Evolutionary conservation across 2,329 filamentous ascomycete species (phyloP).

Genomic region (Xylariales sp.): DNA sequence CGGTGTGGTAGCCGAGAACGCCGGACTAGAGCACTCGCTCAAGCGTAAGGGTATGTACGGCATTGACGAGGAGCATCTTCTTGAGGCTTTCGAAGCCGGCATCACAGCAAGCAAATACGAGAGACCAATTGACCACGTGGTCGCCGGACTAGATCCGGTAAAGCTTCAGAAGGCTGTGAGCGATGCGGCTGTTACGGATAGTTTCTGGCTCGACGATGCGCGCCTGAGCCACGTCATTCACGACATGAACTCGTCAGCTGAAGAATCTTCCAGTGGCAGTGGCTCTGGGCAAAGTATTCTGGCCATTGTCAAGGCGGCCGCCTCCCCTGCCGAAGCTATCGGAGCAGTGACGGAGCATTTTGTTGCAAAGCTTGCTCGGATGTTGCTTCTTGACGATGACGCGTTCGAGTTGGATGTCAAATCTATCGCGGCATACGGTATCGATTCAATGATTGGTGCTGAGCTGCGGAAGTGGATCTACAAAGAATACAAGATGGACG

Average conservation of each 20-base stretch:
- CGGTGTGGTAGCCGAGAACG: slow-evolving; percentile 17
- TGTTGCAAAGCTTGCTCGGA: slow-evolving; percentile 16
- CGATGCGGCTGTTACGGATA: slow-evolving; percentile 9
- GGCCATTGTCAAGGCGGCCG: slow-evolving; percentile 12
- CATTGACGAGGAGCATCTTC: slow-evolving; percentile 24
- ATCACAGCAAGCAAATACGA: slow-evolving; percentile 14
- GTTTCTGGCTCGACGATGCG: slow-evolving; percentile 21
- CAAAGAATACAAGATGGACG: slow-evolving; percentile 28
- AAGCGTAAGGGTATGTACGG: slow-evolving; percentile 24
- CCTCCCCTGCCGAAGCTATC: background rate
- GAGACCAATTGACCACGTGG: slow-evolving; percentile 12
- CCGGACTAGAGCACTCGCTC: slow-evolving; percentile 18
- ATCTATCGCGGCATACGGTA: slow-evolving; percentile 27
- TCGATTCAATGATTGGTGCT: slow-evolving; percentile 32
- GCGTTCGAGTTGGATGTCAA: slow-evolving; percentile 14
- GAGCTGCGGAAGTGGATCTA: slow-evolving; percentile 32
- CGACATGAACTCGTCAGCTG: slow-evolving; percentile 12
- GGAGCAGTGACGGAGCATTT: slow-evolving; percentile 13
- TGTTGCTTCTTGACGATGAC: slow-evolving; percentile 19
- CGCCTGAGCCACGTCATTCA: slow-evolving; percentile 18
- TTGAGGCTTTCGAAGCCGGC: slow-evolving; percentile 21
- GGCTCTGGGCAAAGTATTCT: slow-evolving; percentile 11
- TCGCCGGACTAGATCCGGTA: slow-evolving; percentile 12
- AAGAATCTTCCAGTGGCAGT: slow-evolving; percentile 3
- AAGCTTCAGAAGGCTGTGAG: slow-evolving; percentile 14